Evolutionary conservation across 2,329 filamentous ascomycete genomes (phyloP), one percentile per base, ranked within the genome.

Genomic region (Xylaria digitata): DNA sequence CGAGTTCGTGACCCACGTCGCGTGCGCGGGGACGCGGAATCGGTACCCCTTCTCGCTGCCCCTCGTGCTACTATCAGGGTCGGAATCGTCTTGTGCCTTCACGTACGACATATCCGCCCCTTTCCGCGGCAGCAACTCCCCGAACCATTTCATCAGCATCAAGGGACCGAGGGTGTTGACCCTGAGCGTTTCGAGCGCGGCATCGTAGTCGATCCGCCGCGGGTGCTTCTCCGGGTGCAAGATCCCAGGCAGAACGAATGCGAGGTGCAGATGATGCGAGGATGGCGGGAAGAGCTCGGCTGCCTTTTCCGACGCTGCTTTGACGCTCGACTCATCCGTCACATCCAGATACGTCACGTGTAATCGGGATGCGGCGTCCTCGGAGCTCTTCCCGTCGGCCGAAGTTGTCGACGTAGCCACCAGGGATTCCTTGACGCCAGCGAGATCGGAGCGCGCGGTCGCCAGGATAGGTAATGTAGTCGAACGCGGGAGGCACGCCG

Each of bases 101-200:
- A 45, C 32, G 49, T 21, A 30, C 19, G 17, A 58, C 17, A 85
- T 70, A 6, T 78, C 68, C 0, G 83, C 82, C 4, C 82, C 77
- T 71, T 87, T 89, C 17, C 82, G 84, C 0, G 92, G 92, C 3
- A 96, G 82, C 73, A 94, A 90, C 0, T 81, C 81, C 0, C 84
- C 83, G 72, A 96, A 92, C 78, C 93, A 88, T 79, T 96, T 96
- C 75, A 92, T 86, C 63, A 95, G 83, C 61, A 96, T 82, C 74
- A 96, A 82, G 0, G 92, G 91, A 0, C 92, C 92, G 2, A 96
- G 81, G 0, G 89, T 84, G 77, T 96, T 96, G 66, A 92, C 86
- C 59, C 84, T 84, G 78, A 93, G 90, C n/a, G 87, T 93, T 52
- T 88, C 80, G n/a, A 92, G 80, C 19, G 91, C 88, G 42, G 83